phyloP scores from a whole-genome alignment of 345 rosid genomes.

The Salix suchowensis region DNA sequence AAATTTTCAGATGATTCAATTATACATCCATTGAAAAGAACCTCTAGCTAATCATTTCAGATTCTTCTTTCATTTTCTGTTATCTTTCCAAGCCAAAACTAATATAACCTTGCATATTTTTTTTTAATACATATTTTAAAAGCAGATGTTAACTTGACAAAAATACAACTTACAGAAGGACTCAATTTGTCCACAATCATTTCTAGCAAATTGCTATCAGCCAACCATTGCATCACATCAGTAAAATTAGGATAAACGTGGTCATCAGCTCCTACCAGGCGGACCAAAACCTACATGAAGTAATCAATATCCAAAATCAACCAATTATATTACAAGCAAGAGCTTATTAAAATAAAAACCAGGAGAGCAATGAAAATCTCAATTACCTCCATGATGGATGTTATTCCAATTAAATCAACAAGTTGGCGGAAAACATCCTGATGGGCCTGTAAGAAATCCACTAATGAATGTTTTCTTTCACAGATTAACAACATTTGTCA shows the following conservation, averaged over 20 bases:
- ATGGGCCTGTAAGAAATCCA: constrained; percentile 57
- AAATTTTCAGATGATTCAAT: constrained; percentile 20
- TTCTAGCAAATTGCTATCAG: constrained; percentile 80
- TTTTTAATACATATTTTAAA: neutral
- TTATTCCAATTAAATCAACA: constrained; percentile 97
- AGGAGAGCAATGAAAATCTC: neutral
- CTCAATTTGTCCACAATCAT: constrained; percentile 92
- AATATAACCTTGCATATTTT: neutral
- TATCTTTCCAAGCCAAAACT: neutral
- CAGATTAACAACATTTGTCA: neutral
- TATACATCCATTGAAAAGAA: neutral
- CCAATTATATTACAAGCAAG: neutral
- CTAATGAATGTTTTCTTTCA: neutral
- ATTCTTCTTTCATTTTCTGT: neutral
- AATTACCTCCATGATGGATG: constrained; percentile 98
- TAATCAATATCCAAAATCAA: constrained; percentile 6
- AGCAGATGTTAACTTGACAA: neutral
- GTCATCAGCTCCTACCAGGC: constrained; percentile 95
- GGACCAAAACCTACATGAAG: constrained; percentile 73
- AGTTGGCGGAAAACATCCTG: constrained; percentile 73
- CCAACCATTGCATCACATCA: constrained; percentile 99
- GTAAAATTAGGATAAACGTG: constrained; percentile 89
- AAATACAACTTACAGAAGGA: constrained; percentile 62
- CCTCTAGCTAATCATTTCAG: neutral
- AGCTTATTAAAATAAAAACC: constrained; percentile 6